Evolutionary conservation across 2,329 filamentous ascomycete genomes (phyloP).

Genomic region (Phialophora expanda): DNA sequence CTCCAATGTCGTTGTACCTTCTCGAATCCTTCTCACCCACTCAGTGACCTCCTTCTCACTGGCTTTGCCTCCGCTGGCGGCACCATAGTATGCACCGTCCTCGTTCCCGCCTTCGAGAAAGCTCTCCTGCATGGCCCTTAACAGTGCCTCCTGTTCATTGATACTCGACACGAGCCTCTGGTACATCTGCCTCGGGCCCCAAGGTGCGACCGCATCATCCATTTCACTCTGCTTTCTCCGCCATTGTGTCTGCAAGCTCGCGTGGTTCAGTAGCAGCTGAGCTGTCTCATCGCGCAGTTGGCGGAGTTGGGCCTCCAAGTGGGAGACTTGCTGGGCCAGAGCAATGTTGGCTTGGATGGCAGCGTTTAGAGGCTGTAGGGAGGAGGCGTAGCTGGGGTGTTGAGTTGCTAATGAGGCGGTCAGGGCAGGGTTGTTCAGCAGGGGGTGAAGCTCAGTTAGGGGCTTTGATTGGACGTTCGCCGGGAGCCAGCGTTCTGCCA

Average conservation of each 20-base stretch:
- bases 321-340: constrained; percentile 60
- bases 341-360: constrained; percentile 74
- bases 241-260: constrained; percentile 91
- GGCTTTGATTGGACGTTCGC: constrained; percentile 31
- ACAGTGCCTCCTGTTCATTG: constrained; percentile 80
- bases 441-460: constrained; percentile 67
- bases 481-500: constrained; percentile 35
- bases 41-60: constrained; percentile 83
- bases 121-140: constrained; percentile 85
- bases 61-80: constrained; percentile 56
- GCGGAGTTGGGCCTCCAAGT: constrained; percentile 55
- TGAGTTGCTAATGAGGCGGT: constrained; percentile 76
- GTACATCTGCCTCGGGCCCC: constrained; percentile 85
- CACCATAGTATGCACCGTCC: constrained; percentile 49
- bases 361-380: constrained; percentile 67
- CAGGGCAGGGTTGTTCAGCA: constrained; percentile 72
- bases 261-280: constrained; percentile 78
- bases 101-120: constrained; percentile 70
- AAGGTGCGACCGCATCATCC: constrained; percentile 81
- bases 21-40: constrained; percentile 81
- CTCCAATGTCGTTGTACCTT: constrained; percentile 78
- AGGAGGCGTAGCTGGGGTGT: constrained; percentile 73
- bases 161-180: constrained; percentile 77
- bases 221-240: constrained; percentile 85
- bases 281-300: constrained; percentile 70